Evolutionary conservation across 805 yeast species (phyloP).

Genomic region (Kazachstania viticola): DNA sequence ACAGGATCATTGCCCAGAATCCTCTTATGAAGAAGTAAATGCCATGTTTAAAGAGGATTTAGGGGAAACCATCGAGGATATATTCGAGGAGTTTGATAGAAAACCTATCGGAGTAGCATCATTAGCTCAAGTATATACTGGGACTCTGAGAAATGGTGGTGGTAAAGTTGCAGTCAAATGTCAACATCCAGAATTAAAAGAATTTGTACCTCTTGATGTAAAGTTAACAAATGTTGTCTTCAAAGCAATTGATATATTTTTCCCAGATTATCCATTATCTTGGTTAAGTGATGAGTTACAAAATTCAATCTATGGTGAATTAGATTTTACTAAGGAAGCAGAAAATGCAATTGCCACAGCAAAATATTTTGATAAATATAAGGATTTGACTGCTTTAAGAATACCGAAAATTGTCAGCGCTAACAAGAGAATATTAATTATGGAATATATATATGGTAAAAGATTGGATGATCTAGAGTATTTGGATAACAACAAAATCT

Average conservation of each 20-base stretch:
- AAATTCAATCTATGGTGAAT: slow-evolving; percentile 76
- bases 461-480: slow-evolving; percentile 68
- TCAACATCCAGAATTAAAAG: slow-evolving; percentile 81
- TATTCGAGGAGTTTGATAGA: slow-evolving; percentile 55
- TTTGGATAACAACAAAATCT: slow-evolving; percentile 50
- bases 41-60: slow-evolving; percentile 59
- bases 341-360: slow-evolving; percentile 63
- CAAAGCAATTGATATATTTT: slow-evolving; percentile 56
- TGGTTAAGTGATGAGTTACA: slow-evolving; percentile 96
- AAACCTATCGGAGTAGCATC: slow-evolving; percentile 92
- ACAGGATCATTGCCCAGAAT: slow-evolving; percentile 81
- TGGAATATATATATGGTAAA: slow-evolving; percentile 80
- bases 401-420: slow-evolving; percentile 67
- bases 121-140: slow-evolving; percentile 89
- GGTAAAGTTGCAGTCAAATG: slow-evolving; percentile 84
- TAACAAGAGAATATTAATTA: slow-evolving; percentile 58
- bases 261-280: slow-evolving; percentile 86
- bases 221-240: slow-evolving; percentile 69
- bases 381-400: slow-evolving; percentile 57
- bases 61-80: slow-evolving; percentile 45
- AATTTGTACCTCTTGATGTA: slow-evolving; percentile 86
- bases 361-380: slow-evolving; percentile 46
- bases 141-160: slow-evolving; percentile 44
- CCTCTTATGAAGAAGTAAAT: slow-evolving; percentile 57
- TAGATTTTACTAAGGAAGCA: slow-evolving; percentile 83